Percentiles rank a stretch among this genome's conserved stretches.
Conservation (phyloP, 768 basidiomycete genomes). For the Gloeophyllum trabeum region DNA sequence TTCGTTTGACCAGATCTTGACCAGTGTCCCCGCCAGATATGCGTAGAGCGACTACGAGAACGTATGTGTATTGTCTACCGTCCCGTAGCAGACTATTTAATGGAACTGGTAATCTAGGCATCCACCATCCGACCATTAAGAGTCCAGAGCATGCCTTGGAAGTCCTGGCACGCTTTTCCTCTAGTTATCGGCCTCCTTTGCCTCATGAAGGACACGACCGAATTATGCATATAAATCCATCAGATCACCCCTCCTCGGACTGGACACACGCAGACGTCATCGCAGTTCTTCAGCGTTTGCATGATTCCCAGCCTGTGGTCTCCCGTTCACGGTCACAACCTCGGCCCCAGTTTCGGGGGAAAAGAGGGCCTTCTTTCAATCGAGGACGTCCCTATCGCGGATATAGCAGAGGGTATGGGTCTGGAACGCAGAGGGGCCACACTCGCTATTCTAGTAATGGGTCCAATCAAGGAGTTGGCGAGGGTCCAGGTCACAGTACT, state of each 20-base stretch:
- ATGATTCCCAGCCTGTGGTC: conserved; percentile 20
- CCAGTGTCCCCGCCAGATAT: conserved; percentile 31
- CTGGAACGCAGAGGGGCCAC: too few relatives aligned
- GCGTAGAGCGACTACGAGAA: conserved; percentile 44
- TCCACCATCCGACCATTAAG: conserved; percentile 68
- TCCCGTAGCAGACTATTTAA: too few relatives aligned
- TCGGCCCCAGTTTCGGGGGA: too few relatives aligned
- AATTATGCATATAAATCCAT: conserved; percentile 27
- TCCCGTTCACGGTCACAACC: background rate
- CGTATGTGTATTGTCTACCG: conserved; percentile 49
- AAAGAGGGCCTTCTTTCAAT: too few relatives aligned
- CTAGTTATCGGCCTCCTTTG: conserved; percentile 45
- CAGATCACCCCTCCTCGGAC: conserved; percentile 25
- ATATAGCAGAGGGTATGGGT: too few relatives aligned
- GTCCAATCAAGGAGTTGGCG: too few relatives aligned
- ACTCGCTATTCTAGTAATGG: too few relatives aligned
- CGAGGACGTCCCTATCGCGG: too few relatives aligned
- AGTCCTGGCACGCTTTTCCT: conserved; percentile 55
- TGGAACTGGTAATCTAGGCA: too few relatives aligned
- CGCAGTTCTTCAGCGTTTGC: conserved; percentile 39
- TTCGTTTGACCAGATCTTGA: background rate
- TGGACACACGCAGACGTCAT: conserved; percentile 43
- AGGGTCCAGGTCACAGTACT: too few relatives aligned
- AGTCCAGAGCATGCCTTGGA: conserved; percentile 42
- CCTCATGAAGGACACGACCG: conserved; percentile 57